Conservation (phyloP, 768 basidiomycete genomes). For the Tephrocybe sp. region DNA sequence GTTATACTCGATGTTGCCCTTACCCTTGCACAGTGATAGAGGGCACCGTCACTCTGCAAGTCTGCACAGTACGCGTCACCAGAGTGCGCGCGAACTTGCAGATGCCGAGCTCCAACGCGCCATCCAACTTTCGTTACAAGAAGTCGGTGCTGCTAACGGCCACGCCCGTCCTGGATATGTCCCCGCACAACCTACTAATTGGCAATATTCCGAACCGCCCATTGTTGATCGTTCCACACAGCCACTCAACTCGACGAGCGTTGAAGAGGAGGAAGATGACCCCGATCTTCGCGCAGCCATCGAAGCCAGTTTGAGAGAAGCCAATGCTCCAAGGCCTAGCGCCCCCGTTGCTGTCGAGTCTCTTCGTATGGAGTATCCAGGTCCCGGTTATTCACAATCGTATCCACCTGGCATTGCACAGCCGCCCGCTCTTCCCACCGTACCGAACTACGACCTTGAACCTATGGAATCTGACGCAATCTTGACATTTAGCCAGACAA, state of each 20-base stretch:
- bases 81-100: constrained; percentile 57
- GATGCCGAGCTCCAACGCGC: constrained; percentile 93
- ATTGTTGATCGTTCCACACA: constrained; percentile 58
- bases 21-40: constrained; percentile 34
- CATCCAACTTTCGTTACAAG: constrained; percentile 87
- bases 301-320: constrained; percentile 91
- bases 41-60: constrained; percentile 56
- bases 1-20: not conserved
- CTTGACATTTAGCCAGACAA: constrained; percentile 86
- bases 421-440: constrained; percentile 46
- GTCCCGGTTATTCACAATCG: constrained; percentile 45
- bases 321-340: constrained; percentile 73
- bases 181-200: constrained; percentile 59
- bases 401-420: constrained; percentile 37
- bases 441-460: constrained; percentile 80
- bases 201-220: constrained; percentile 72
- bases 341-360: constrained; percentile 67
- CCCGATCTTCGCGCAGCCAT: constrained; percentile 92
- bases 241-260: constrained; percentile 27
- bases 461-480: constrained; percentile 84
- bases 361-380: constrained; percentile 42
- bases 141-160: constrained; percentile 54
- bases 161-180: constrained; percentile 65
- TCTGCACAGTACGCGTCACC: constrained; percentile 53
- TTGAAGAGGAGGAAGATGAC: constrained; percentile 78